Evolutionary conservation across 345 rosid species (phyloP).

Genomic region (Brassica incana): DNA sequence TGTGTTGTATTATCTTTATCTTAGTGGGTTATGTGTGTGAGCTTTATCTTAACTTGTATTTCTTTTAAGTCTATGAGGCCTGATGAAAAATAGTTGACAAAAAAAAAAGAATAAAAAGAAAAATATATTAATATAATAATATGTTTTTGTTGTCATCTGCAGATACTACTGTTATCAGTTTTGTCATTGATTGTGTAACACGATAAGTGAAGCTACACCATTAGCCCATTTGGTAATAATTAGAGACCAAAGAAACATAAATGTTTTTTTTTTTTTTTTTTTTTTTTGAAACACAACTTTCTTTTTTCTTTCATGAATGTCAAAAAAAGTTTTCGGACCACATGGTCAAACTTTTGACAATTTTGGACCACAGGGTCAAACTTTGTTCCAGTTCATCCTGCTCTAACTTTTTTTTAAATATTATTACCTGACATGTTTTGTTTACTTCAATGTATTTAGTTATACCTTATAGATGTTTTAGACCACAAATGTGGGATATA

Average conservation of each 20-base stretch:
- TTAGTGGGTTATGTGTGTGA: no score
- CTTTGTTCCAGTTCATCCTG: conserved; percentile 30
- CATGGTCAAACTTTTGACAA: conserved; percentile 39
- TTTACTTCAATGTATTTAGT: background rate
- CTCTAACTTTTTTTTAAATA: conserved; percentile 7
- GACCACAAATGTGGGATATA: background rate
- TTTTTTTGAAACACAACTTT: no score
- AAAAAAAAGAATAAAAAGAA: no score
- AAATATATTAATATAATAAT: background rate
- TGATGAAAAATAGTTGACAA: no score
- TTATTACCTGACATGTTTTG: background rate
- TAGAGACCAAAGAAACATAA: conserved; percentile 33
- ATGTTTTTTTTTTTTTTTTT: conserved; percentile 13
- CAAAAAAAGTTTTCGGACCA: conserved; percentile 37
- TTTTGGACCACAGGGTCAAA: conserved; percentile 33
- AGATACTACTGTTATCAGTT: conserved; percentile 31
- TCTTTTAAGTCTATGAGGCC: background rate
- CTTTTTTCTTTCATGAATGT: conserved; percentile 32
- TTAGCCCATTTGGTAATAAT: background rate
- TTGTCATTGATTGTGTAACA: conserved; percentile 30
- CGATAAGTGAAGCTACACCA: conserved; percentile 37
- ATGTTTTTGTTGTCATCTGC: conserved; percentile 27
- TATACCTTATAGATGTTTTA: background rate
- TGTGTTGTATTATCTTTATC: no score
- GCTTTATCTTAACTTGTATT: background rate